Evolutionary conservation across 306 rosid species (phyloP), one percentile per base, ranked within the genome.

Genomic region (Spatholobus suberectus): DNA sequence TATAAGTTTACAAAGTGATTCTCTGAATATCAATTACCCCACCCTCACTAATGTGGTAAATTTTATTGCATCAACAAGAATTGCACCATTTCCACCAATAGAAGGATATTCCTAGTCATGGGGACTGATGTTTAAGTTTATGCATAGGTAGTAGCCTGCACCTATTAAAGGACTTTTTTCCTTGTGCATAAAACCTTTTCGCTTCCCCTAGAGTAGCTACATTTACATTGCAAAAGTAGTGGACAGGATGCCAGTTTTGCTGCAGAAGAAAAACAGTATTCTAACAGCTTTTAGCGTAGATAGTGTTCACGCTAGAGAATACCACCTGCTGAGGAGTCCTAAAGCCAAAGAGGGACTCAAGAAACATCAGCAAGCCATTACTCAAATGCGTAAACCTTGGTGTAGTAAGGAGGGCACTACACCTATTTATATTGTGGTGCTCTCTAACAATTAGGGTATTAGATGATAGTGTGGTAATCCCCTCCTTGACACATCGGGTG

Each of bases 11-110:
- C 63, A 70, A 17, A 44, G 9, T 40, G 43, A 69, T 70, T n/a
- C 37, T 47, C 37, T 58, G 46, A 34, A 43, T 71, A 46, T 72
- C 70, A 24, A 43, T 35, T 69, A 83, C 34, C 79, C 58, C 66
- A 46, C 15, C 37, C 26, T 68, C 41, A 76, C 11, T 77, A 49
- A 18, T 41, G 57, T 40, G 21, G 6, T 23, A 70, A 63, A 18
- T 63, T 51, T 20, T 27, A 26, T 20, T 47, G 66, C 63, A 21
- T 47, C 26, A 47, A 57, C 14, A 65, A 34, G 47, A 32, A 9
- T 18, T 40, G 49, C 49, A 70, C 44, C 57, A 44, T 70, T 27
- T 29, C 43, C 59, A 54, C 21, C 20, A 23, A 46, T 12, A 76
- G 66, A 66, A 1, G 15, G 54, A 67, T 76, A 65, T 43, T 59